These are phyloP conservation scores for Podaxis sp. DNA, from an alignment of 768 basidiomycete species.

Conservation along the genomic window DNA sequence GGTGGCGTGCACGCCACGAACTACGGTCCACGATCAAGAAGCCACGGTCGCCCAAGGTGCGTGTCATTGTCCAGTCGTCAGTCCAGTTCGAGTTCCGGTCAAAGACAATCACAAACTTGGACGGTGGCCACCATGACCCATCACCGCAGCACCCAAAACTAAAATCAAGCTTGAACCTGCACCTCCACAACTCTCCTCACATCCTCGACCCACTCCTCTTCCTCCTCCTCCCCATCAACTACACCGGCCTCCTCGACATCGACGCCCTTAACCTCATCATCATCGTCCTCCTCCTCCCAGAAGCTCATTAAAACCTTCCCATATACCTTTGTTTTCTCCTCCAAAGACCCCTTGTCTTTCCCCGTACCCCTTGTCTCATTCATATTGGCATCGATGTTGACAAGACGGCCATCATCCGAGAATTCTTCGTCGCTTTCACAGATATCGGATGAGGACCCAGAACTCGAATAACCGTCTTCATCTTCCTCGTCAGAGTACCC, in stretches of 20 bases:
- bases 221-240: not conserved
- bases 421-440: not conserved
- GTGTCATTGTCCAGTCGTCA: too few relatives aligned
- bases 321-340: not conserved
- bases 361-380: too few relatives aligned
- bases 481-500: not conserved
- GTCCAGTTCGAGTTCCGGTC: not conserved
- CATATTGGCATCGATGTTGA: not conserved
- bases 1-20: not conserved
- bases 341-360: not conserved
- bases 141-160: not conserved
- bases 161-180: conserved; percentile 11
- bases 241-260: not conserved
- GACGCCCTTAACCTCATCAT: not conserved
- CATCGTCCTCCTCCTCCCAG: conserved; percentile 5
- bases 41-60: too few relatives aligned
- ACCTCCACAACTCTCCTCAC: conserved; percentile 2
- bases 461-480: not conserved
- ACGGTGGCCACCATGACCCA: not conserved
- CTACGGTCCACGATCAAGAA: too few relatives aligned
- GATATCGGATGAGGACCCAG: conserved; percentile 6
- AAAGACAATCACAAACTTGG: not conserved
- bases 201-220: conserved; percentile 4
- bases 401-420: not conserved
- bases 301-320: conserved; percentile 12